Conservation (phyloP, 2,329 filamentous ascomycete genomes). For the Penicillium aurantiogriseum region DNA sequence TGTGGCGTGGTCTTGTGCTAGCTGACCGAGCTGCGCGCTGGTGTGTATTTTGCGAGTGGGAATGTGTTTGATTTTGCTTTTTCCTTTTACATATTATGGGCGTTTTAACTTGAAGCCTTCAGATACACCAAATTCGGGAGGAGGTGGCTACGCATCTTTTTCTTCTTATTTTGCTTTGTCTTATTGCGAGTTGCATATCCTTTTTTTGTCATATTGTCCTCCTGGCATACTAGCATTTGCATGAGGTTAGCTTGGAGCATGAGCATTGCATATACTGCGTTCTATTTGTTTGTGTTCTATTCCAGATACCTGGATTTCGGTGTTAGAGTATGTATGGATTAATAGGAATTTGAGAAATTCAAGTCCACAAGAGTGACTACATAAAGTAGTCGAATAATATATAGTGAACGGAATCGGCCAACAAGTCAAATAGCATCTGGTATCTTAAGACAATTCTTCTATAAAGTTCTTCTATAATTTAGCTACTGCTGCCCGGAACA, state of each 20-base stretch:
- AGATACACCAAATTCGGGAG: neutral
- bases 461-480: slow-evolving; percentile 14
- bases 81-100: slow-evolving; percentile 4
- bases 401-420: too few relatives aligned
- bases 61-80: slow-evolving; percentile 50
- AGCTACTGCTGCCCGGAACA: slow-evolving; percentile 52
- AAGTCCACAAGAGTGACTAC: neutral
- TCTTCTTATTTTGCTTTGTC: slow-evolving; percentile 2
- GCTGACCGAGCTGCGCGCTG: slow-evolving; percentile 65
- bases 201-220: slow-evolving; percentile 5
- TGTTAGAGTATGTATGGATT: slow-evolving; percentile 14
- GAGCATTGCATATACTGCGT: slow-evolving; percentile 25
- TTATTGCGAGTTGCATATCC: slow-evolving; percentile 7
- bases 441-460: neutral
- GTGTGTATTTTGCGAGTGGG: slow-evolving; percentile 70
- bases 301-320: slow-evolving; percentile 6
- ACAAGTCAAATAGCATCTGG: neutral
- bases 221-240: slow-evolving; percentile 26
- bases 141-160: neutral
- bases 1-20: slow-evolving; percentile 62
- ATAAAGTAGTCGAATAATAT: neutral
- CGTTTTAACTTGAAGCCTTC: slow-evolving; percentile 4
- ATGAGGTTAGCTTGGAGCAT: slow-evolving; percentile 24
- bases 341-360: slow-evolving; percentile 2
- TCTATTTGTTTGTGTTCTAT: slow-evolving; percentile 5